Conservation (phyloP, 768 basidiomycete genomes). For the Chiua virens region DNA sequence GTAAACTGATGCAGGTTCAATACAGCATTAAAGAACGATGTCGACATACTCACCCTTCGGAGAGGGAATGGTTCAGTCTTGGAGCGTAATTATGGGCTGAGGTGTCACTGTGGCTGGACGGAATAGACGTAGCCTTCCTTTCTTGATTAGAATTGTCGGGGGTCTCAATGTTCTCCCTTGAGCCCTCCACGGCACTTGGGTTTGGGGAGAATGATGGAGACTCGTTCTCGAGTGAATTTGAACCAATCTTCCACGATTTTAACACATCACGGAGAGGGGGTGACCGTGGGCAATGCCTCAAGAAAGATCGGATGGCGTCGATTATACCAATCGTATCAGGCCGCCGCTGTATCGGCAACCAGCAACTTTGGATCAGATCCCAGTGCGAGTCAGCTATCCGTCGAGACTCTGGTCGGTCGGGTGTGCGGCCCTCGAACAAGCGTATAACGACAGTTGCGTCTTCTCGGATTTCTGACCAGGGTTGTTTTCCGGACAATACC, state of each 20-base stretch:
- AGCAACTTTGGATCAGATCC: constrained; percentile 1
- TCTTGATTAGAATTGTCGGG: no score
- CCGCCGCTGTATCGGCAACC: neutral
- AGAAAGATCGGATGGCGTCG: neutral
- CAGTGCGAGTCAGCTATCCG: neutral
- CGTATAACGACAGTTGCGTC: constrained; percentile 6
- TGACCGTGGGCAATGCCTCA: neutral
- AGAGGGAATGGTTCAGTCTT: no score
- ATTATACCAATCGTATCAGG: neutral
- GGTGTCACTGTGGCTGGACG: no score
- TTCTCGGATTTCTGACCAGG: neutral
- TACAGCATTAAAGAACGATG: no score
- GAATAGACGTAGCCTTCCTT: no score
- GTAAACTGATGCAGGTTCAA: no score
- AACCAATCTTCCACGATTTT: neutral
- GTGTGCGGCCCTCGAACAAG: neutral
- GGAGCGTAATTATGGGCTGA: no score
- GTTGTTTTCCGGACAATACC: neutral
- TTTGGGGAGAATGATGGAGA: no score
- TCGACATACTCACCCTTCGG: no score
- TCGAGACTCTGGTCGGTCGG: neutral
- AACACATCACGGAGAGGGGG: neutral
- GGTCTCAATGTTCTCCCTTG: no score
- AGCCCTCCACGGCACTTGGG: no score
- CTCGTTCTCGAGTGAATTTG: no score